These are phyloP conservation scores for Nemania diffusa DNA, from an alignment of 2,329 filamentous ascomycete genomes.

Conservation along the genomic window DNA sequence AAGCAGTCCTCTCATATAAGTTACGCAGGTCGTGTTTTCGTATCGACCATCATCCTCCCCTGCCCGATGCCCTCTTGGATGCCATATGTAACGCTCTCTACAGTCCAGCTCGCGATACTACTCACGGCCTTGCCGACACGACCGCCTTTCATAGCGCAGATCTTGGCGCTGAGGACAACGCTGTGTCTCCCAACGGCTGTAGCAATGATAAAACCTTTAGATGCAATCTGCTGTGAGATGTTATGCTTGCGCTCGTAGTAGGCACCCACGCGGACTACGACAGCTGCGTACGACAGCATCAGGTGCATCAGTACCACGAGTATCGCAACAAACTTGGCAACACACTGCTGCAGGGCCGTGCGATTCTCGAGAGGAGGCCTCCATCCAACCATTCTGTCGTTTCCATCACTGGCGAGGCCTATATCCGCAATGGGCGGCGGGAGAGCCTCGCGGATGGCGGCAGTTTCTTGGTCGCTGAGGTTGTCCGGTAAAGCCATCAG, in stretches of 20 bases:
- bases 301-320: constrained; percentile 69
- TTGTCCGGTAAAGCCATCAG: constrained; percentile 70
- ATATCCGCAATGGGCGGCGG: constrained; percentile 50
- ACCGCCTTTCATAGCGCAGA: constrained; percentile 72
- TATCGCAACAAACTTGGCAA: constrained; percentile 66
- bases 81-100: constrained; percentile 72
- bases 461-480: constrained; percentile 64
- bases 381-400: constrained; percentile 30
- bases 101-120: constrained; percentile 67
- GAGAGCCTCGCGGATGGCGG: constrained; percentile 62
- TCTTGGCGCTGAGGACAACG: constrained; percentile 61
- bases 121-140: constrained; percentile 68
- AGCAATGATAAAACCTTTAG: constrained; percentile 61
- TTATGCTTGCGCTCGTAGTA: constrained; percentile 74
- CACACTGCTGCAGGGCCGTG: constrained; percentile 66
- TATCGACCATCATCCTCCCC: constrained; percentile 43
- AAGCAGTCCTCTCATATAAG: neutral
- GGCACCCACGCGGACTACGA: constrained; percentile 64
- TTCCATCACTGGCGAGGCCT: constrained; percentile 12
- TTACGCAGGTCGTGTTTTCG: constrained; percentile 28
- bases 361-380: constrained; percentile 14
- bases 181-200: constrained; percentile 64
- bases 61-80: constrained; percentile 70
- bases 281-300: constrained; percentile 66
- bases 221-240: constrained; percentile 68